A percentile compares a stretch with the other conserved stretches of the same genome.
phyloP scores from a whole-genome alignment of 805 yeast species.

The Nakazawaea wyomingensis region DNA sequence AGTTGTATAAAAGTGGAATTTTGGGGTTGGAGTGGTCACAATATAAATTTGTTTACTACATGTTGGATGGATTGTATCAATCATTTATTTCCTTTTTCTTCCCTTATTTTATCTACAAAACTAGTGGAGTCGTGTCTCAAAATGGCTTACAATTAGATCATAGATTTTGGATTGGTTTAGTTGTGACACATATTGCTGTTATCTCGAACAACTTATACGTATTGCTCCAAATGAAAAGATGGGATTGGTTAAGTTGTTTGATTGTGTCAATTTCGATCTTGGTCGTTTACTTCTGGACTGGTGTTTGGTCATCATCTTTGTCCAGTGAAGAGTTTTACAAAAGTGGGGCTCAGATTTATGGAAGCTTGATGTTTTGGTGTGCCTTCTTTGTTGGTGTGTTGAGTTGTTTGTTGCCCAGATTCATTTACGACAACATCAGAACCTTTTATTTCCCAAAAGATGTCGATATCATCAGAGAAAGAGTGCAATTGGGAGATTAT shows the following conservation, averaged over 20 bases:
- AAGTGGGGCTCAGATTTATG: slow-evolving; percentile 60
- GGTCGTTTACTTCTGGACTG: slow-evolving; percentile 70
- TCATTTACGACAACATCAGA: slow-evolving; percentile 42
- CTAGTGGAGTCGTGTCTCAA: slow-evolving; percentile 36
- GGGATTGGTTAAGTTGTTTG: slow-evolving; percentile 72
- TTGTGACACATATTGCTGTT: slow-evolving; percentile 62
- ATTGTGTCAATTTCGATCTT: slow-evolving; percentile 54
- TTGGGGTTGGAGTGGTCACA: slow-evolving; percentile 67
- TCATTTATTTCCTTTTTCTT: slow-evolving; percentile 68
- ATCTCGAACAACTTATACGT: slow-evolving; percentile 64
- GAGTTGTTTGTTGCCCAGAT: slow-evolving; percentile 53
- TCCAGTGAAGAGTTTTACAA: slow-evolving; percentile 58
- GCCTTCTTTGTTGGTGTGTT: slow-evolving; percentile 59
- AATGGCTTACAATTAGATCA: slow-evolving; percentile 63
- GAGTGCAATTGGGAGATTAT: slow-evolving; percentile 47
- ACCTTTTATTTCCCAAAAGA: slow-evolving; percentile 57
- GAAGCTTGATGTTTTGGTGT: slow-evolving; percentile 62
- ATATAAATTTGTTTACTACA: slow-evolving; percentile 63
- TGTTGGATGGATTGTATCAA: slow-evolving; percentile 75
- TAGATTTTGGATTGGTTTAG: slow-evolving; percentile 66
- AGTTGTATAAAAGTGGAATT: slow-evolving; percentile 69
- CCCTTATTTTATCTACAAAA: slow-evolving; percentile 54
- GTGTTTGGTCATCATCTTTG: slow-evolving; percentile 62
- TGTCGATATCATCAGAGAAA: slow-evolving; percentile 66
- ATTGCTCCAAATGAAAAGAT: slow-evolving; percentile 62